Conservation (phyloP, 257 asterid genomes). For the Orobanche coerulescens region DNA sequence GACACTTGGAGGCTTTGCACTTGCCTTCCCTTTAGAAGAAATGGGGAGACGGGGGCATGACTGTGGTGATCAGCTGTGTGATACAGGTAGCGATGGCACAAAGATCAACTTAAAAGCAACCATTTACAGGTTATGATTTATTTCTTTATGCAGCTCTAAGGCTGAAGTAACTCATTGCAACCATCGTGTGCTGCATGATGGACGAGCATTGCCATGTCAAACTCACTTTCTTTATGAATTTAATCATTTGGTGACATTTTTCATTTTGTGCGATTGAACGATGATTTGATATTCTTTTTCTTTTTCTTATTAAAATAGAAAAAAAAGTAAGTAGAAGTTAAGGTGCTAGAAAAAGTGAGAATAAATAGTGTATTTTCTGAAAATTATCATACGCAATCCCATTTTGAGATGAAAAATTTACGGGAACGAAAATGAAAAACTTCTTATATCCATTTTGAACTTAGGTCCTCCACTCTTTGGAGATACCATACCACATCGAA, state of each 20-base stretch:
- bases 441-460: too few relatives aligned
- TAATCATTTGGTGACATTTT: background rate
- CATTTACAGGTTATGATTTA: slow-evolving; percentile 50
- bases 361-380: too few relatives aligned
- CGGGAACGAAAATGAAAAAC: too few relatives aligned
- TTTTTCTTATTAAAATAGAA: too few relatives aligned
- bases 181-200: slow-evolving; percentile 16
- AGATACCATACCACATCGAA: too few relatives aligned
- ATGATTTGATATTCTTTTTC: too few relatives aligned
- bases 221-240: background rate
- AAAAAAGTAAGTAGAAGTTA: too few relatives aligned
- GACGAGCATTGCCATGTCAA: background rate
- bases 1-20: slow-evolving; percentile 87
- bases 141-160: slow-evolving; percentile 13
- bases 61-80: slow-evolving; percentile 31
- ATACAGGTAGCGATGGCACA: slow-evolving; percentile 45
- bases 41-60: slow-evolving; percentile 24
- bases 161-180: background rate
- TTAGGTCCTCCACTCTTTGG: too few relatives aligned
- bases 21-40: slow-evolving; percentile 44
- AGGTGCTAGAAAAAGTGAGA: too few relatives aligned
- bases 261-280: too few relatives aligned
- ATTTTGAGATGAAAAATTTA: too few relatives aligned
- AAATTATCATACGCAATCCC: too few relatives aligned
- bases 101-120: slow-evolving; percentile 87